Evolutionary conservation across 2,329 filamentous ascomycete genomes (phyloP).

Genomic region (Magnaporthiopsis incrustans): DNA sequence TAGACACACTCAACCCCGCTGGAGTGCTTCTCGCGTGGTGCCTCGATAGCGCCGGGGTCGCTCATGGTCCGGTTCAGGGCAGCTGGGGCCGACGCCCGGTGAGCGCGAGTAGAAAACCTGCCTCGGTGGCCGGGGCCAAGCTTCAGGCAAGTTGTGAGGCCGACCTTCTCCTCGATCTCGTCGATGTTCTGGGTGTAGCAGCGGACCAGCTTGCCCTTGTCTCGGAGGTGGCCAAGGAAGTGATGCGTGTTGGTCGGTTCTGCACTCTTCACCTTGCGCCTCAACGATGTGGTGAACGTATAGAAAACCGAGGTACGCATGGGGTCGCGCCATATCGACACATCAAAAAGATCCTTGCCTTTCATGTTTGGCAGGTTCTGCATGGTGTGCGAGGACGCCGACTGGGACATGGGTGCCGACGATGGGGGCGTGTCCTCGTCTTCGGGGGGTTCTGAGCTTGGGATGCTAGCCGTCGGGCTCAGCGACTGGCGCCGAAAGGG

Average conservation of each 20-base stretch:
- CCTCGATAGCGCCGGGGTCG: conserved; percentile 12
- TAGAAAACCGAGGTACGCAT: conserved; percentile 64
- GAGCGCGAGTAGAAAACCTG: conserved; percentile 39
- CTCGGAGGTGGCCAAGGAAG: conserved; percentile 59
- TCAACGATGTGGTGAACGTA: conserved; percentile 60
- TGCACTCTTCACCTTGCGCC: conserved; percentile 56
- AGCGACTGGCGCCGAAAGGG: conserved; percentile 30
- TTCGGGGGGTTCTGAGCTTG: conserved; percentile 35
- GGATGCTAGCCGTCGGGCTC: conserved; percentile 25
- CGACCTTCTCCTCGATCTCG: conserved; percentile 62
- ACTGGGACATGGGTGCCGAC: conserved; percentile 25
- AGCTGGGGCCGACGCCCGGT: conserved; percentile 5
- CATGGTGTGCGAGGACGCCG: conserved; percentile 20
- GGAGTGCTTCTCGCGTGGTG: conserved; percentile 11
- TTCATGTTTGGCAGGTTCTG: conserved; percentile 52
- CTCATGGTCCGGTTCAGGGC: conserved; percentile 9
- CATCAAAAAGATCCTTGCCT: conserved; percentile 64
- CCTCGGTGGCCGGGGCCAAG: conserved; percentile 54
- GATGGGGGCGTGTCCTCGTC: conserved; percentile 35
- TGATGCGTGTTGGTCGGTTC: conserved; percentile 57
- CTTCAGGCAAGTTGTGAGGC: conserved; percentile 53
- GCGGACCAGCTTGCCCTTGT: conserved; percentile 59
- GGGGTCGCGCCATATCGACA: conserved; percentile 61
- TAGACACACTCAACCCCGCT: conserved; percentile 59
- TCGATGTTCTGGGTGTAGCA: conserved; percentile 75